Base-by-base conservation (phyloP, 2,329 filamentous ascomycete genomes). In the Alternaria metachromatica region DNA sequence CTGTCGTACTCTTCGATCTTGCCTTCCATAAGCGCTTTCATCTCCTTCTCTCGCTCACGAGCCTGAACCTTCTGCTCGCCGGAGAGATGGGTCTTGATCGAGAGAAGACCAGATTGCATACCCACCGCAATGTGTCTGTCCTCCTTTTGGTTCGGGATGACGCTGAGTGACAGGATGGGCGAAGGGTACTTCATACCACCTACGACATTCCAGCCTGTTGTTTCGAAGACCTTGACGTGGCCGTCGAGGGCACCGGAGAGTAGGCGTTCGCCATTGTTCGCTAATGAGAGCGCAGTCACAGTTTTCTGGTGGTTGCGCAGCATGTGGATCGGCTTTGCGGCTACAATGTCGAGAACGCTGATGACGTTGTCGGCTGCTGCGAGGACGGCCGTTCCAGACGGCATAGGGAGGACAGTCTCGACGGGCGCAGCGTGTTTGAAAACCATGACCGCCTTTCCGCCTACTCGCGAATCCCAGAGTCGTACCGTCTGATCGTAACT, bases 221-320 rank as follows among this genome's bases (percentile, higher is more conserved):
- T 97, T 82, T 98, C 95, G 74, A 97, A 98, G 43, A 99, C 89
- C 82, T 99, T 99, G 82, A 98, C 90, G 81, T 98, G 96, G 10
- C 96, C 96, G 79, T 99, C 96, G 49, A 99, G 86, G 20, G 91
- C 94, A 80, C 94, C 96, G 68, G 91, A 94, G 58, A 99, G 87
- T 60, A 99, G 86, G 55, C 96, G 89, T 55, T 89, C 89, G 50
- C 92, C 92, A 70, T 92, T 88, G 48, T 93, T 94, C 8, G 94
- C 94, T 33, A 96, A 84, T 55, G 91, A 90, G 58, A 99, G 86
- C 8, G 92, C 90, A 0, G 96, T 98, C 64, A 99, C 94, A 1
- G 96, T 97, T 88, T 98, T 99, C 78, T 99, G 96, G 81, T 99
- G 96, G 78, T 96, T 98, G 72, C 90, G 90, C 67, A 99, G 90